These are phyloP conservation scores for Halophytophthora polymorphica DNA, from an alignment of 352 stramenopile species.

Conservation along the genomic window DNA sequence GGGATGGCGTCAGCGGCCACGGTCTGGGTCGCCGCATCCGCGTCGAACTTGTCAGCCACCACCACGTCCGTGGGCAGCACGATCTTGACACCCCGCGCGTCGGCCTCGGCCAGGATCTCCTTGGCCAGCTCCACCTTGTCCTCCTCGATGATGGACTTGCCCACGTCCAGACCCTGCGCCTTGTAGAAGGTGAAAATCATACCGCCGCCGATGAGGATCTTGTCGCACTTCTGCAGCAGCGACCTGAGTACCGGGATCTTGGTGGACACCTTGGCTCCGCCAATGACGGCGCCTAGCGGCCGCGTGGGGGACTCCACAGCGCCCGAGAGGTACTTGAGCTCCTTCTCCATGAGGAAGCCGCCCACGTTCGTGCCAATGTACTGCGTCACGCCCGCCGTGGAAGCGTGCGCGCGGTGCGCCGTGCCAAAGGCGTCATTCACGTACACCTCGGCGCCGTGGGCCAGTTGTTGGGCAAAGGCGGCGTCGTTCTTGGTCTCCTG, in stretches of 20 bases:
- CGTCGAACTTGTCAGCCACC: conserved; percentile 88
- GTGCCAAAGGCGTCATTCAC: conserved; percentile 99
- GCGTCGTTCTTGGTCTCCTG: conserved; percentile 97
- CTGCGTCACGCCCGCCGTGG: conserved; percentile 96
- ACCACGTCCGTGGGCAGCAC: conserved; percentile 93
- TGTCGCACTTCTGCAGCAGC: conserved; percentile 95
- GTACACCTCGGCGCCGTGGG: conserved; percentile 91
- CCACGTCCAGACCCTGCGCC: conserved; percentile 92
- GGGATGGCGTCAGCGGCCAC: conserved; percentile 87
- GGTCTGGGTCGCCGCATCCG: conserved; percentile 56
- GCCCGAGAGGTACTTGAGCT: conserved; percentile 94
- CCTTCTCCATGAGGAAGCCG: conserved; percentile 97
- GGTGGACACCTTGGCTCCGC: conserved; percentile 94
- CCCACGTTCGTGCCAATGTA: conserved; percentile 92
- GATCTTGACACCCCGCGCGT: conserved; percentile 85
- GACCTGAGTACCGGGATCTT: conserved; percentile 97
- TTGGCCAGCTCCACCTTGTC: conserved; percentile 92
- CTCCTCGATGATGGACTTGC: conserved; percentile 94
- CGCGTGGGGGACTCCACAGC: conserved; percentile 88
- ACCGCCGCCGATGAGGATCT: conserved; percentile 94
- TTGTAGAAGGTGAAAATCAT: conserved; percentile 99
- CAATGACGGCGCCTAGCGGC: conserved; percentile 94
- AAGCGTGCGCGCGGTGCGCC: conserved; percentile 96
- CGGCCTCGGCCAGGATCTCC: conserved; percentile 90
- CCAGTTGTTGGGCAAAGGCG: conserved; percentile 93